Evolutionary conservation across 108 stramenopile genomes (phyloP), one percentile per base, ranked within the genome.

Genomic region (Fistulifera pelliculosa): DNA sequence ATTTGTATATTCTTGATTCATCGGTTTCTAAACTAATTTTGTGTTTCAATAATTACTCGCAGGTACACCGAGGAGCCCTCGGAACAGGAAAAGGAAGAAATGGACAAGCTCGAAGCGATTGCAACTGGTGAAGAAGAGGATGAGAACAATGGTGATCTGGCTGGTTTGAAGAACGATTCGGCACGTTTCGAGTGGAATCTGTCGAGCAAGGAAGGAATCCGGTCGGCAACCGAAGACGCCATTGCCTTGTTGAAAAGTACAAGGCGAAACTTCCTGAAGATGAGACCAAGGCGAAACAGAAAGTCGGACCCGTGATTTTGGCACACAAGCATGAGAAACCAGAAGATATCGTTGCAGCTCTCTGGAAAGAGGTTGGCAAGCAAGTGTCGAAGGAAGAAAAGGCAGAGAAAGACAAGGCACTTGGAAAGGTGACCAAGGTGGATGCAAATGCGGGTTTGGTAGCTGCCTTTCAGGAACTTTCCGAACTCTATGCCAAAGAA

Each of bases 1-100:
- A 16, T 16, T 11, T n/a, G n/a, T n/a, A n/a, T n/a, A 11, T 45
- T 21, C 44, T 51, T 45, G 21, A 45, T 8, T 11, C 6, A 19
- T 19, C 6, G 44, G 7, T 21, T 19, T 13, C 40, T 41, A 11
- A 11, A 45, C 3, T 19, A 8, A 21, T 45, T 45, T 45, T 21
- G 19, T 45, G 6, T 19, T 45, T 17, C 19, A 17, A 45, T 11
- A 8, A 19, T 17, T 21, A 8, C 15, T 4, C 3, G 3, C 17
- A 51, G 50, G 68, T 64, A 69, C 58, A 41, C 53, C 10, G 60
- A 69, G 18, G 54, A 73, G 48, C 80, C 76, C 0, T 60, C 80
- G 10, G 80, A 86, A 54, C 76, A 84, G 54, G 68, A 86, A 69
- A 62, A 66, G 54, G 80, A 80, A 58, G 80, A 65, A 44, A 77